Conservation (phyloP, 2,329 filamentous ascomycete genomes). For the Alternaria atra region DNA sequence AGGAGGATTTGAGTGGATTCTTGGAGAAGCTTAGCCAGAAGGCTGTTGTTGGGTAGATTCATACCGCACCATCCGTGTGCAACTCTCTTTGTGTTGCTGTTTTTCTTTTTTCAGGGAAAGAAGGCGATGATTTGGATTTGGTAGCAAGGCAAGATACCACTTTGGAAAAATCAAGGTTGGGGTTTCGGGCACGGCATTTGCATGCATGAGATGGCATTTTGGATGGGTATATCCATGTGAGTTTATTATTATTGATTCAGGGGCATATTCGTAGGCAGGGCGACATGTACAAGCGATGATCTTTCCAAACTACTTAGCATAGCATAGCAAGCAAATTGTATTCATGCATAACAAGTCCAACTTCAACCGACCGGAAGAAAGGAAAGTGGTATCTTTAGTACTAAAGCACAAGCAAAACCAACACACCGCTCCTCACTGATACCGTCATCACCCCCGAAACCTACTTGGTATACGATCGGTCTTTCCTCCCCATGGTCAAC, state of each 20-base stretch:
- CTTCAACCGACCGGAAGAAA: slow-evolving; percentile 5
- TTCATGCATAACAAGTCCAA: slow-evolving; percentile 9
- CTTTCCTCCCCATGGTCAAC: slow-evolving; percentile 33
- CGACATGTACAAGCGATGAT: slow-evolving; percentile 9
- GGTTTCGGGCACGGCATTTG: slow-evolving; percentile 6
- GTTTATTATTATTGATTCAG: not conserved
- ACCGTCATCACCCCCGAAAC: slow-evolving; percentile 1
- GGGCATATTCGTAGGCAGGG: slow-evolving; percentile 14
- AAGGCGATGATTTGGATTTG: not conserved
- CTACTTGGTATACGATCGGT: slow-evolving; percentile 14
- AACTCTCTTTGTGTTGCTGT: not conserved
- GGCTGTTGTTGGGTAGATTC: slow-evolving; percentile 70
- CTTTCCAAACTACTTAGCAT: slow-evolving; percentile 16
- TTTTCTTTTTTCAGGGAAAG: not conserved
- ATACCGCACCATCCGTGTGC: too few species aligned
- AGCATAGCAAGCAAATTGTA: slow-evolving; percentile 16
- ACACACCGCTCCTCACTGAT: not conserved
- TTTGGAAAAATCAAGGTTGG: not conserved
- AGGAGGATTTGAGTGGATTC: slow-evolving; percentile 91
- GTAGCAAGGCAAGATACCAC: not conserved
- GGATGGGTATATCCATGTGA: not conserved
- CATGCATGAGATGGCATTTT: slow-evolving; percentile 2
- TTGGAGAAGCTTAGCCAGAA: slow-evolving; percentile 92
- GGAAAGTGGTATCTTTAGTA: slow-evolving; percentile 30
- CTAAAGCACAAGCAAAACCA: slow-evolving; percentile 9